Evolutionary conservation across 257 asterid genomes (phyloP), one percentile per base, ranked within the genome.

Genomic region (Solanum sejunctum): DNA sequence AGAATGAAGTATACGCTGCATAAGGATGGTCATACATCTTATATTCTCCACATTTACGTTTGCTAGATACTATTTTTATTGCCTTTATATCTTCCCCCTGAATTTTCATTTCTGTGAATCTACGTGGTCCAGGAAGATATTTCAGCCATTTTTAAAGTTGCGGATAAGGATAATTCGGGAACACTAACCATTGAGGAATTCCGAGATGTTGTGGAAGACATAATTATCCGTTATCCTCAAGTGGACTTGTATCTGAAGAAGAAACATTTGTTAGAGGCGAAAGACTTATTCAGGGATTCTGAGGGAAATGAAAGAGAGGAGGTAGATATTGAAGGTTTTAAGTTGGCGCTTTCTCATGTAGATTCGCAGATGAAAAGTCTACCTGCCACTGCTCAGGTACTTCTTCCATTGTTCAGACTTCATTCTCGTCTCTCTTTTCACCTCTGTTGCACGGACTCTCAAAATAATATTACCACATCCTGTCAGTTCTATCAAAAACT

Each of bases 301-400:
- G 90, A 91, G 83, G 97, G 91, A 54, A 93, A 95, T 67, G 96
- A 91, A 83, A 86, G 95, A 28, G 89, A 91, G 71, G 99, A 95
- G 89, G 95, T 96, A 72, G 90, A 89, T 84, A 90, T 96, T 83
- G 98, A 95, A 84, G 97, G 94, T 78, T 96, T 95, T 87, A 93
- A 91, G 85, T 60, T 88, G 47, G 97, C 96, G 66, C 97, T 96
- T 84, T 96, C 98, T 61, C 90, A 93, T 84, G 99, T 95, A 32
- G 98, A 96, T 90, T 90, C 94, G 72, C 95, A 93, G 90, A 86
- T 93, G 99, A 96, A 95, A 95, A 92, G 90, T 84, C 94, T 96
- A 86, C 99, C 99, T 47, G 97, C 99, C 81, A 96, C 98, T 15
- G 99, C 98, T 64, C 99, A 96, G 98, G 99, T 96, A 57, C 69